Evolutionary conservation across 139 green algal species (phyloP).

Genomic region (Limnomonas spitsbergensis): DNA sequence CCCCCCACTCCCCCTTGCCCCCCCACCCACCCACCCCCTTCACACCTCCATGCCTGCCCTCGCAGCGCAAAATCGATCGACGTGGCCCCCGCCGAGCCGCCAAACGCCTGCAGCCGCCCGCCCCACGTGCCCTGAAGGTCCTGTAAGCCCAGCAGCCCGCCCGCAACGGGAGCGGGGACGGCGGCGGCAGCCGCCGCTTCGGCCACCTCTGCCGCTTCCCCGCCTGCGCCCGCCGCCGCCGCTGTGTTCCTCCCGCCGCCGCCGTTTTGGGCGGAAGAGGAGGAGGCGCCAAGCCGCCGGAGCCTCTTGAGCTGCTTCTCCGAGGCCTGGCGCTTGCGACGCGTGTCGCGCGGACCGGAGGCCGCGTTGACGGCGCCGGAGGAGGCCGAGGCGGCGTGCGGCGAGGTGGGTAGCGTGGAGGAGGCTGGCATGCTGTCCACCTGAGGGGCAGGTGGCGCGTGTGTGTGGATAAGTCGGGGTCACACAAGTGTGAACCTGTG

Average conservation of each 20-base stretch:
- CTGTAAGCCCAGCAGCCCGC: conserved; percentile 61
- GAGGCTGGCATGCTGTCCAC: too few relatives aligned
- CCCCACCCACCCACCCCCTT: background rate
- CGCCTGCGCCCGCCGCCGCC: background rate
- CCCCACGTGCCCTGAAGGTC: conserved; percentile 72
- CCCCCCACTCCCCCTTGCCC: too few relatives aligned
- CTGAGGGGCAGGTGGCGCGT: too few relatives aligned
- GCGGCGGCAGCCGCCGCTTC: too few relatives aligned
- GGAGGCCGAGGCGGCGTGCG: too few relatives aligned
- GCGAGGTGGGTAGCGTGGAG: too few relatives aligned
- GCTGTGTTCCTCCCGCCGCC: background rate
- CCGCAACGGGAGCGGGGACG: too few relatives aligned
- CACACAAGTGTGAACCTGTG: background rate
- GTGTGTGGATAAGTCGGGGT: background rate
- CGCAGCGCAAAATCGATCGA: conserved; percentile 71
- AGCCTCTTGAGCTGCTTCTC: background rate
- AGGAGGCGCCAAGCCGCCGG: background rate
- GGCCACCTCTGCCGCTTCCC: conserved; percentile 6
- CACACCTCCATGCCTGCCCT: conserved; percentile 74
- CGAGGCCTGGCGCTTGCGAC: background rate
- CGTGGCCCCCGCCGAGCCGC: conserved; percentile 53
- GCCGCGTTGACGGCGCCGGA: too few relatives aligned
- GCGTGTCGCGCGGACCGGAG: background rate
- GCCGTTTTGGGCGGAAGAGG: background rate
- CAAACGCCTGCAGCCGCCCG: conserved; percentile 71